A percentile compares a stretch with the other conserved stretches of the same genome.
Conservation (phyloP, 2,329 filamentous ascomycete genomes). For the Fusarium sp. region DNA sequence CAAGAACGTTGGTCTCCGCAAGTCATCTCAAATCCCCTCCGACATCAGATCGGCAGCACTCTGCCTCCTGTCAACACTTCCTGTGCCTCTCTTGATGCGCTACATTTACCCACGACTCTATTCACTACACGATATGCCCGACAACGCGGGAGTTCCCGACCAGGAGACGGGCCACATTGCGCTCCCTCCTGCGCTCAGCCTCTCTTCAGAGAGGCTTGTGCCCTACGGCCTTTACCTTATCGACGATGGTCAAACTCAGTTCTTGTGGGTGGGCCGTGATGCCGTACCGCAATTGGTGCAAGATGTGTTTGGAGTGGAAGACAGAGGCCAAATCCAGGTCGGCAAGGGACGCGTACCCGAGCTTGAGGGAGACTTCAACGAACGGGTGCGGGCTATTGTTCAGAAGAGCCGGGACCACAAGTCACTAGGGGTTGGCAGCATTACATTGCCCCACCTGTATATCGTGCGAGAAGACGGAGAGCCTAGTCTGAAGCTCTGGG, state of each 20-base stretch:
- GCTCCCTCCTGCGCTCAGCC: conserved; percentile 83
- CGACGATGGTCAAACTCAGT: conserved; percentile 96
- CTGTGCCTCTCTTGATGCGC: conserved; percentile 87
- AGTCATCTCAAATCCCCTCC: conserved; percentile 91
- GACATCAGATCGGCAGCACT: conserved; percentile 93
- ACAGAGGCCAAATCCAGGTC: conserved; percentile 84
- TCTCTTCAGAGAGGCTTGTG: conserved; percentile 87
- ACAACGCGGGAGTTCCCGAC: conserved; percentile 86
- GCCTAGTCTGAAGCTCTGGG: conserved; percentile 94
- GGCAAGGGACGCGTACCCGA: conserved; percentile 89
- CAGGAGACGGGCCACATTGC: conserved; percentile 87
- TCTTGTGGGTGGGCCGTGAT: conserved; percentile 94
- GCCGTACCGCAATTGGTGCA: conserved; percentile 86
- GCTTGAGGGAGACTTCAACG: conserved; percentile 95
- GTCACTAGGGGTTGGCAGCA: conserved; percentile 88
- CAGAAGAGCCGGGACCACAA: conserved; percentile 92
- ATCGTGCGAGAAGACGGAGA: conserved; percentile 95
- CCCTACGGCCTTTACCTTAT: conserved; percentile 94
- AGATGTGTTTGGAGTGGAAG: conserved; percentile 89
- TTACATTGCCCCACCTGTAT: conserved; percentile 91
- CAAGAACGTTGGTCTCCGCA: conserved; percentile 93
- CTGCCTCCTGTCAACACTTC: conserved; percentile 91
- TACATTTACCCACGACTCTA: conserved; percentile 90
- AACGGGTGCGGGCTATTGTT: conserved; percentile 87
- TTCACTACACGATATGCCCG: conserved; percentile 94